Evolutionary conservation across 495 filamentous ascomycete genomes (phyloP).

Genomic region (Podospora appendiculata): DNA sequence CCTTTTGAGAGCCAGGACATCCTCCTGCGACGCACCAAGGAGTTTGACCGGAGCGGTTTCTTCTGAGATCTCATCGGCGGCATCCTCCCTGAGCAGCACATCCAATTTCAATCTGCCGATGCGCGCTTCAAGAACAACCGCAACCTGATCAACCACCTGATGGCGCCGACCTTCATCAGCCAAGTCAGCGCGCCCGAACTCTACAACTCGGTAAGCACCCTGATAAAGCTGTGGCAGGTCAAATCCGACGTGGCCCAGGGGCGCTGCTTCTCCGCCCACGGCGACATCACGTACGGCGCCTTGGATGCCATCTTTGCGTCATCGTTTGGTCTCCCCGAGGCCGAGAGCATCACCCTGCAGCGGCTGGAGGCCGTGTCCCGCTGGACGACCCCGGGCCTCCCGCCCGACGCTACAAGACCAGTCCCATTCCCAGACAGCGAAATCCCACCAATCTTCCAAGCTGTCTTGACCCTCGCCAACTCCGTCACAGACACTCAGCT

Average conservation of each 20-base stretch:
- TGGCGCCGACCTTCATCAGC: constrained; percentile 30
- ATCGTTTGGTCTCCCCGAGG: constrained; percentile 20
- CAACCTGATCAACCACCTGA: constrained; percentile 28
- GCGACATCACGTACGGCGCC: constrained; percentile 26
- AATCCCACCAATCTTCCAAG: constrained; percentile 10
- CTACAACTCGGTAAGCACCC: constrained; percentile 14
- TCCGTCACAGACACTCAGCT: constrained; percentile 11
- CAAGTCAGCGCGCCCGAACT: constrained; percentile 25
- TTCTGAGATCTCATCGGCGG: constrained; percentile 17
- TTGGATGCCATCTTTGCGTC: constrained; percentile 29
- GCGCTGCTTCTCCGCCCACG: constrained; percentile 22
- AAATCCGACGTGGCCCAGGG: constrained; percentile 24
- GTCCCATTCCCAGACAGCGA: constrained; percentile 10
- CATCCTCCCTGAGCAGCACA: constrained; percentile 25
- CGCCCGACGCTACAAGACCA: not conserved
- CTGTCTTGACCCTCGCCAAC: constrained; percentile 6
- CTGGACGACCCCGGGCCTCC: not conserved
- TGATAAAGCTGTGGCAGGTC: constrained; percentile 29
- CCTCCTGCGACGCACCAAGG: constrained; percentile 27
- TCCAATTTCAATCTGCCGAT: constrained; percentile 16
- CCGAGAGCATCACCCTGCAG: constrained; percentile 9
- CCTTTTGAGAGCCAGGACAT: constrained; percentile 33
- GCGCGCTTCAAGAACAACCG: constrained; percentile 25
- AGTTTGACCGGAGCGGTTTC: constrained; percentile 29
- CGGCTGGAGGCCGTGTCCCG: constrained; percentile 6